Base-by-base conservation (phyloP, 116 monocot species). In the Papilionanthe hybrid region DNA sequence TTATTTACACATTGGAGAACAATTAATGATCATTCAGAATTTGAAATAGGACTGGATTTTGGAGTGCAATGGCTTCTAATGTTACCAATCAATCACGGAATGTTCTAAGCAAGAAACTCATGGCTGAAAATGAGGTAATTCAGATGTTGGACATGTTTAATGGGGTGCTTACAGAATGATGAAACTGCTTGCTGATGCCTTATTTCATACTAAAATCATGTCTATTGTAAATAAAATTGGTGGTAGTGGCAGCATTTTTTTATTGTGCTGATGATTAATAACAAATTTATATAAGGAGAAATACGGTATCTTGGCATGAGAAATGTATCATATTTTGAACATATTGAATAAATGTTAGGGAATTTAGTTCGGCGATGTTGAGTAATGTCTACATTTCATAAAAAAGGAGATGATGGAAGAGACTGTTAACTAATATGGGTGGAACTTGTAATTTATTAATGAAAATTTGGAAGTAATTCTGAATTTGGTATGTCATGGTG, bases 41-140 rank as follows among this genome's bases (percentile, higher is more conserved):
- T 69, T 69, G 63, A 69, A 69, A 69, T 78, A 97, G 97, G 97
- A 81, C 69, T 82, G 97, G 97, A 75, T 97, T 97, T 82, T 97
- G 91, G 97, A 92, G 94, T 87, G 97, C 94, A 43, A 97, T 97
- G 97, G 97, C 94, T 78, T 97, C 97, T 43, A 97, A 94, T 86
- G 49, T 97, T 43, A 86, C 92, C 65, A 90, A 91, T 72, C 97
- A 97, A 79, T 94, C 89, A 15, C 89, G 94, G 20, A 97, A 97
- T 84, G 97, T 97, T 42, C 85, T 97, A 55, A 94, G 97, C 89
- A 97, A 97, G 86, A 97, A 97, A 67, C 75, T 94, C 67, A 91
- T 97, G 97, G 86, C 83, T 72, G 88, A 92, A 57, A 89, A 89
- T 79, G 91, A 97, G 94, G 97, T 97, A 79, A 66, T 67, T 45